Evolutionary conservation across 768 basidiomycete genomes (phyloP), one percentile per base, ranked within the genome.

Genomic region (Trichaptum fuscoviolaceum): DNA sequence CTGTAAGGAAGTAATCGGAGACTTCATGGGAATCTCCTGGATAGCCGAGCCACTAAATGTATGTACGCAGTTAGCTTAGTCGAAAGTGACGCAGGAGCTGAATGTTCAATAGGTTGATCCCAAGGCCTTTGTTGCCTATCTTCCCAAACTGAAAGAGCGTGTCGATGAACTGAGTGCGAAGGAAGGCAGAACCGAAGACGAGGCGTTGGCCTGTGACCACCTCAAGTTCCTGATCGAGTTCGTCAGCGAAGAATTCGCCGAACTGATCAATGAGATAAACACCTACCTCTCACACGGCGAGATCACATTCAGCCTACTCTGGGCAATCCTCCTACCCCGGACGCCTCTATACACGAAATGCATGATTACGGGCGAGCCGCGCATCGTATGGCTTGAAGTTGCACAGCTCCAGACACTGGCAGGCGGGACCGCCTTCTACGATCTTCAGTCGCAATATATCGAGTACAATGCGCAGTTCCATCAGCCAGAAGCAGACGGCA

Each of bases 271-370:
- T 23, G 67, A 69, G 25, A 62, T 69, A 1, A 35, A 42, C 2
- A 61, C 63, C 20, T 65, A 69, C 24, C 65, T 63, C 25, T 26
- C 62, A 52, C 64, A 68, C 60, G 34, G 62, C 7, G 65, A 69
- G 17, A 68, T 69, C 65, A 65, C 68, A 15, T 69, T 52, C 67
- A 10, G 36, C 18, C 67, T 69, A 18, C 69, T 72, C 23, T 72
- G 68, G 68, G 67, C 68, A 23, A 36, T 71, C 58, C 66, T 70
- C 68, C 24, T 30, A 6, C 66, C 67, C n/a, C 34, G 52, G 23
- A 52, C 69, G 17, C 63, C 69, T 57, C 65, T 68, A 12, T 67
- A 65, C 42, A 52, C 42, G 42, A 52, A 52, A 20, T 52, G 42
- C 42, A 15, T 52, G 2, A 52, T 52, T 20, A 52, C 42, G 4